A percentile compares a stretch with the other conserved stretches of the same genome.
These are phyloP conservation scores for Phialophora tarda DNA, from an alignment of 2,329 filamentous ascomycete species.

Conservation along the genomic window DNA sequence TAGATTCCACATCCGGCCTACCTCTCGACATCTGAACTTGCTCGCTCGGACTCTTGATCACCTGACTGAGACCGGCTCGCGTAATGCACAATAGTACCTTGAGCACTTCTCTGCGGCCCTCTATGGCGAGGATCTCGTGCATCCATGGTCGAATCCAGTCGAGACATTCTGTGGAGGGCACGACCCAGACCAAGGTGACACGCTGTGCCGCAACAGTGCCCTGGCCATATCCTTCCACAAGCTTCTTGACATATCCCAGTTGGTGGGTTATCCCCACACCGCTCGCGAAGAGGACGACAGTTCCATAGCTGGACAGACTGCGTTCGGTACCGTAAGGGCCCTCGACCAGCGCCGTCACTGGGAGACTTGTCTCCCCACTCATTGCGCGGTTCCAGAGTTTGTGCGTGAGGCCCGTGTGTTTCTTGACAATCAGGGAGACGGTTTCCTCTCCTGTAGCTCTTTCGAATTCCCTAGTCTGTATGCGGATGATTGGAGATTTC, in stretches of 20 bases:
- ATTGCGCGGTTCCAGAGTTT: conserved; percentile 75
- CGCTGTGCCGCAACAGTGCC: conserved; percentile 79
- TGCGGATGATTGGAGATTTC: conserved; percentile 44
- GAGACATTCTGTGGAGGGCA: conserved; percentile 84
- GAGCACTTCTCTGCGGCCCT: conserved; percentile 79
- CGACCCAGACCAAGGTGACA: conserved; percentile 87
- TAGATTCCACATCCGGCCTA: conserved; percentile 77
- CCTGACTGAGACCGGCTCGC: conserved; percentile 79
- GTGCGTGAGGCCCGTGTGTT: conserved; percentile 86
- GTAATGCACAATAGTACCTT: conserved; percentile 91
- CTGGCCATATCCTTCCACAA: conserved; percentile 71
- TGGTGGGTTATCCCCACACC: conserved; percentile 96
- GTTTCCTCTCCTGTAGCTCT: conserved; percentile 56
- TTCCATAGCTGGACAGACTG: conserved; percentile 88
- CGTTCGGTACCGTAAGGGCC: conserved; percentile 88
- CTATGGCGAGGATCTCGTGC: conserved; percentile 76
- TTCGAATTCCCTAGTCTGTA: conserved; percentile 59
- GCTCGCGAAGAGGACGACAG: conserved; percentile 86
- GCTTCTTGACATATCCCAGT: conserved; percentile 81
- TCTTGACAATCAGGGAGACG: conserved; percentile 83
- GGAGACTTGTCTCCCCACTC: conserved; percentile 59
- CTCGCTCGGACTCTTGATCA: conserved; percentile 75
- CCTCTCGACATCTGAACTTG: conserved; percentile 93
- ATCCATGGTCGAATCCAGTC: conserved; percentile 94
- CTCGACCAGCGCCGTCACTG: conserved; percentile 77